Conservation (phyloP, 2,329 filamentous ascomycete genomes). For the Alternaria brassicae region DNA sequence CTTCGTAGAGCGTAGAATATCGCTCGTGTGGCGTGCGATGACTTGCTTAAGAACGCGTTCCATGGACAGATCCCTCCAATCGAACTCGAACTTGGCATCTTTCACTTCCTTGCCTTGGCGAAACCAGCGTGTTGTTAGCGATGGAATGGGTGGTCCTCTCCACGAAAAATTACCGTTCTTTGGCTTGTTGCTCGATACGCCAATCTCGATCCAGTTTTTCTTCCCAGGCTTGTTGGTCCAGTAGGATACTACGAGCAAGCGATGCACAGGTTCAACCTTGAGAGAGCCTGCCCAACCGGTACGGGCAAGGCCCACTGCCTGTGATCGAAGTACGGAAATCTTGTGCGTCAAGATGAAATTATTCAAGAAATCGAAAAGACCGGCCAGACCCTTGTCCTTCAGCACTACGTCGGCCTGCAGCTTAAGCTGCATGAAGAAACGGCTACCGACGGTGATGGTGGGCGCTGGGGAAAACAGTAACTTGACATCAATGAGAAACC, state of each 20-base stretch:
- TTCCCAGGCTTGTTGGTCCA: conserved; percentile 75
- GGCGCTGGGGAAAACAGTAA: conserved; percentile 78
- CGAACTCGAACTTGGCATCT: conserved; percentile 70
- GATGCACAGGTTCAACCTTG: conserved; percentile 78
- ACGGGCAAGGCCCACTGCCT: conserved; percentile 73
- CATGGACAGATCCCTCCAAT: conserved; percentile 72
- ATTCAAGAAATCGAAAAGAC: conserved; percentile 87
- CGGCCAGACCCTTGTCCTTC: conserved; percentile 71
- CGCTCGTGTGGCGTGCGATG: conserved; percentile 75
- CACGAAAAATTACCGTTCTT: conserved; percentile 46
- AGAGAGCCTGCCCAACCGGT: conserved; percentile 80
- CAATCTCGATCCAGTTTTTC: conserved; percentile 92
- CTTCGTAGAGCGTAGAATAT: conserved; percentile 69
- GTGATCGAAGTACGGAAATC: conserved; percentile 79
- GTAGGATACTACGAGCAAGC: conserved; percentile 87
- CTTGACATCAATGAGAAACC: conserved; percentile 93
- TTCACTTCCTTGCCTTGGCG: conserved; percentile 78
- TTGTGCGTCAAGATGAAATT: conserved; percentile 90
- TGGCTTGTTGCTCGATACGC: conserved; percentile 70
- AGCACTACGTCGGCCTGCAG: conserved; percentile 74
- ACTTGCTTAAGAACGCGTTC: conserved; percentile 76
- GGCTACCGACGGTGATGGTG: conserved; percentile 62
- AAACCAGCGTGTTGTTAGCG: conserved; percentile 78
- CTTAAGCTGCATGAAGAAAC: conserved; percentile 72
- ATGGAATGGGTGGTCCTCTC: conserved; percentile 43